Evolutionary conservation across 345 rosid species (phyloP), one percentile per base, ranked within the genome.

Genomic region (Aethionema arabicum): DNA sequence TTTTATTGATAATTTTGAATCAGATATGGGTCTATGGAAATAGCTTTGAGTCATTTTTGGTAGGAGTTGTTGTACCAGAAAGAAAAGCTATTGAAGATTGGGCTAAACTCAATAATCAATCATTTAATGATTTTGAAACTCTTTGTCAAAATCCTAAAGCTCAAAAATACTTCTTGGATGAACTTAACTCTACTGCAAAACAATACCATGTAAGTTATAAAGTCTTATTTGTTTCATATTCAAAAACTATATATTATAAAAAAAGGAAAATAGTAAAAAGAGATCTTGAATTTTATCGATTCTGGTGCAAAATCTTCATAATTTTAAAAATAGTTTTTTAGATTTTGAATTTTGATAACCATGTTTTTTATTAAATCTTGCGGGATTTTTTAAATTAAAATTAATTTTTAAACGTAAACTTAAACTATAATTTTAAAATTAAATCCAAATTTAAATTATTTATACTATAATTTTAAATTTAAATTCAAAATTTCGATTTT

Each of bases 21-120:
- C 84, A 89, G 99, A 80, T 90, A 65, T 93, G 99, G 96, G 78
- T 90, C 16, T 87, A 93, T 5, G 97, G 96, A 41, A 93, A 90
- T 76, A 93, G 99, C 71, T 93, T 93, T 11, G 97, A 89, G 77
- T 90, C 99, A 6, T 93, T 78, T 70, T 81, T 93, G 16, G 96
- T 90, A 48, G 96, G 87, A 6, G 90, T 93, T 12, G 95, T 79
- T 31, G 81, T 90, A 33, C 97, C 97, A 0, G 97, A 93, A 7
- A 72, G 67, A 59, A 78, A 81, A 60, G 80, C 87, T 42, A 84
- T 90, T 32, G 95, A 93, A 74, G 83, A 85, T 31, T 90, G 91
- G 99, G 97, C 91, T 12, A 72, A 68, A 12, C 68, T 21, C 59
- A 63, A 69, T 16, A 67, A 81, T 30, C 78, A 80, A 61, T 42